A percentile compares a stretch with the other conserved stretches of the same genome.
These are phyloP conservation scores for Penicillium olsonii DNA, from an alignment of 2,329 filamentous ascomycete genomes.

Conservation along the genomic window DNA sequence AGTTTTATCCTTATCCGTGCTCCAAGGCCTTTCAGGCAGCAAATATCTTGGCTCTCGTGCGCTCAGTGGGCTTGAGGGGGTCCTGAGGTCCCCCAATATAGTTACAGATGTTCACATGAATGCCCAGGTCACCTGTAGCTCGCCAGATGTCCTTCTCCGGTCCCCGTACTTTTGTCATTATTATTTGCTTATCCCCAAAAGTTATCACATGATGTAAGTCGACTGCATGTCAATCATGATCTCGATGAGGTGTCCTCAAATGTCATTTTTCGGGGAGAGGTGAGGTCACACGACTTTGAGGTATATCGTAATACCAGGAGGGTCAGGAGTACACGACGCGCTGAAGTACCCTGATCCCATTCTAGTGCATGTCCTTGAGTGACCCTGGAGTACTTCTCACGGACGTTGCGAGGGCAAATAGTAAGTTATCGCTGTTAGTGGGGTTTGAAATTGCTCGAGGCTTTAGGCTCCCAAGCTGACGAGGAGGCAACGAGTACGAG, in stretches of 20 bases:
- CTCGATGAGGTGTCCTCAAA: neutral
- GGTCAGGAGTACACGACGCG: neutral
- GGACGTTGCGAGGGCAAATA: neutral
- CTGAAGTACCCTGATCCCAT: neutral
- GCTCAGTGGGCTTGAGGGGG: neutral
- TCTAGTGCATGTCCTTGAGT: neutral
- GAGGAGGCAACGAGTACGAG: neutral
- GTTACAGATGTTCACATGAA: neutral
- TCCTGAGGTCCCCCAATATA: neutral
- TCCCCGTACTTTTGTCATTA: too few relatives aligned
- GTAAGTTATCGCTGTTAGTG: neutral
- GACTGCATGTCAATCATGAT: neutral
- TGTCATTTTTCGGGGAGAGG: neutral
- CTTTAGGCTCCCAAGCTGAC: neutral
- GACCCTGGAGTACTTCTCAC: neutral
- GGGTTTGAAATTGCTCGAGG: neutral
- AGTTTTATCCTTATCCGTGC: neutral
- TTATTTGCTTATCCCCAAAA: neutral
- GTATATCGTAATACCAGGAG: neutral
- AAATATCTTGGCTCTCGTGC: neutral
- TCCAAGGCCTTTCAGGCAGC: neutral
- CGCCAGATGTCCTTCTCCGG: neutral
- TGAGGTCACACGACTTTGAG: neutral
- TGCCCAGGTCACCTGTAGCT: neutral
- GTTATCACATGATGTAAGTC: neutral